Base-by-base conservation (phyloP, 1,284 basidiomycete genomes). In the Trichosporon sp. region DNA sequence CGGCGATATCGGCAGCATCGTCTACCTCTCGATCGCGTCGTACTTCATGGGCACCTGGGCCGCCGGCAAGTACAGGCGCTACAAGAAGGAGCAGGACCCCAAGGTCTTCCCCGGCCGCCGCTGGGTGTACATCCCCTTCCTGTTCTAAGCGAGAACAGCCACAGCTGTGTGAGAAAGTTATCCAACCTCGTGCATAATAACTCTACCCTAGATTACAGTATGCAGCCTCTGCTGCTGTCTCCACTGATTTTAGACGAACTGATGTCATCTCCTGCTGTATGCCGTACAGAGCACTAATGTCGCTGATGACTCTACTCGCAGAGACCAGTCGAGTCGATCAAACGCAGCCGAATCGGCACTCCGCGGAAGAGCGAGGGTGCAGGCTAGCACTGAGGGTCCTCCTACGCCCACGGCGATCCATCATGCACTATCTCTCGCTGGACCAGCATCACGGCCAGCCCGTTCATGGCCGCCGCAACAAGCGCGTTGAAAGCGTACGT, bases 51-150 rank as follows among this genome's bases (percentile, higher is more conserved):
- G 86, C 27, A 76, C 88, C 12, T 99, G 96, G 97, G 95, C 96
- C 12, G 78, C 88, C 60, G 95, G 95, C 86, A 99, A 98, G 85
- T 95, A 98, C 80, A 86, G 84, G 71, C 87, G 87, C 70, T 99
- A 99, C 85, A 93, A 90, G 86, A 93, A 91, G 80, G 95, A 98
- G 83, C 98, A 98, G 77, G 92, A 93, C 44, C 89, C 89, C 75
- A 88, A 91, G 72, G 75, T 78, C 25, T 82, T 80, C 75, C 80
- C 80, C 8, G 80, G 80, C 32, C 78, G 73, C 65, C 74, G 80
- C 69, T 82, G 80, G 77, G 72, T 81, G 65, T 78, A 78, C 74
- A 77, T 78, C 38, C 76, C 76, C 32, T 65, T 79, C 66, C 77
- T 77, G 70, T 79, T 60, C 56, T 60, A n/a, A 60, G 27, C 56